phyloP scores from a whole-genome alignment of 495 filamentous ascomycete species.

The Mytilinidion resinicola region DNA sequence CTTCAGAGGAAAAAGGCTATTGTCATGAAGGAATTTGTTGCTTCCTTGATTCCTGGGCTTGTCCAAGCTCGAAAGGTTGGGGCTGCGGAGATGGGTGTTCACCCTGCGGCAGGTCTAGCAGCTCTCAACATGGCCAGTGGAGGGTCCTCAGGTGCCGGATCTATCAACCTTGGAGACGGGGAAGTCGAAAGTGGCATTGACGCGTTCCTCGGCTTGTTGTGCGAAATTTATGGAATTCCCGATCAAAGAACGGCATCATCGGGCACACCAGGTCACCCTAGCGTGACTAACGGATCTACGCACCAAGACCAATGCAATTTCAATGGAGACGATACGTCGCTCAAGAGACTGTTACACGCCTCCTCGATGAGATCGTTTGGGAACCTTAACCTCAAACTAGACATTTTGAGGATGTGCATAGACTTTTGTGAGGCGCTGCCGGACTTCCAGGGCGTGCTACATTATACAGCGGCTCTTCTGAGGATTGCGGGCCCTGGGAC shows the following conservation, averaged over 20 bases:
- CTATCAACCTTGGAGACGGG: constrained; percentile 65
- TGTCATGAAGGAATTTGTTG: constrained; percentile 74
- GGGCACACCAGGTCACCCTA: neutral
- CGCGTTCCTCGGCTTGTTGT: constrained; percentile 49
- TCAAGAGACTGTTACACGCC: constrained; percentile 36
- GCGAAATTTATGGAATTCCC: constrained; percentile 39
- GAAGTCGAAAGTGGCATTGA: constrained; percentile 71
- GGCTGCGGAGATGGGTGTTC: constrained; percentile 89
- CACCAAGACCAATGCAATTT: neutral
- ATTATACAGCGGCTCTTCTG: constrained; percentile 76
- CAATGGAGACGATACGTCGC: neutral
- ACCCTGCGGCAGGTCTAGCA: constrained; percentile 64
- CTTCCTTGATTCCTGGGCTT: constrained; percentile 73
- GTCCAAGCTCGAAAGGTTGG: constrained; percentile 89
- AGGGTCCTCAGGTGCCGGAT: constrained; percentile 48
- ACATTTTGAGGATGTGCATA: constrained; percentile 77
- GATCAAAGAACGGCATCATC: constrained; percentile 5
- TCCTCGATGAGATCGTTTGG: constrained; percentile 55
- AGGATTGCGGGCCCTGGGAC: constrained; percentile 74
- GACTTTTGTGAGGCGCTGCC: constrained; percentile 90
- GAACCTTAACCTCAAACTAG: constrained; percentile 65
- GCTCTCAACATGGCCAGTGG: constrained; percentile 49
- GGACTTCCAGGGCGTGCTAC: constrained; percentile 80
- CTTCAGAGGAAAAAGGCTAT: constrained; percentile 81
- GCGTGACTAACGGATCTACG: neutral